Evolutionary conservation across 495 filamentous ascomycete genomes (phyloP), one percentile per base, ranked within the genome.

Genomic region (Neurospora pannonica): DNA sequence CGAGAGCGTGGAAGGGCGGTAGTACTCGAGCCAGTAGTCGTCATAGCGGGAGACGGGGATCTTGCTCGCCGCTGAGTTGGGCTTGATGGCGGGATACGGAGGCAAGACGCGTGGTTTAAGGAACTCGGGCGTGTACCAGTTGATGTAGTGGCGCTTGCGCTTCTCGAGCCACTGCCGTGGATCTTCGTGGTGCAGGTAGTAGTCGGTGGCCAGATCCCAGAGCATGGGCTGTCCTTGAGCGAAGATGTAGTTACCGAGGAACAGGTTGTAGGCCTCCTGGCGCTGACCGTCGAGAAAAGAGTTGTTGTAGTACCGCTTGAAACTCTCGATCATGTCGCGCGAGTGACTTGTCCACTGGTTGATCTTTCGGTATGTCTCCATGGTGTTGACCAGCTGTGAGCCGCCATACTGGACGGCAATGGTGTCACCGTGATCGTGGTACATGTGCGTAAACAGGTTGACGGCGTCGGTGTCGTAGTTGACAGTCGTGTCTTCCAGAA

Each of bases 301-400:
- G 81, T 99, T 99, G 81, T 98, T 97, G 83, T 99, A 99, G 83
- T 98, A 99, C 38, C 96, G 90, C 81, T 98, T 99, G 86, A 99
- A 98, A 81, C 93, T 97, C 82, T 99, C 96, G 11, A 99, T 93
- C 96, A 99, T 99, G 81, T 99, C 96, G 60, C 96, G 88, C 8
- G 96, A 97, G 78, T 97, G 93, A 76, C 94, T 97, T 46, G 93
- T 97, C 96, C 96, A 99, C 80, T 98, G 95, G 75, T 98, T 98
- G 80, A 97, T 97, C 82, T 97, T 98, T 71, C 96, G 91, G 81
- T 99, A 99, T 3, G 97, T 98, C 73, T 95, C 95, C 95, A 98
- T 97, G 1, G 96, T 99, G 82, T 99, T 99, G 74, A 99, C 96
- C 1, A 99, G 87, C 81, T 98, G 96, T 11, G 95, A 98, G 34